Percentiles rank a stretch among this genome's conserved stretches.
Conservation (phyloP, 352 stramenopile genomes). For the Peronospora farinosa region DNA sequence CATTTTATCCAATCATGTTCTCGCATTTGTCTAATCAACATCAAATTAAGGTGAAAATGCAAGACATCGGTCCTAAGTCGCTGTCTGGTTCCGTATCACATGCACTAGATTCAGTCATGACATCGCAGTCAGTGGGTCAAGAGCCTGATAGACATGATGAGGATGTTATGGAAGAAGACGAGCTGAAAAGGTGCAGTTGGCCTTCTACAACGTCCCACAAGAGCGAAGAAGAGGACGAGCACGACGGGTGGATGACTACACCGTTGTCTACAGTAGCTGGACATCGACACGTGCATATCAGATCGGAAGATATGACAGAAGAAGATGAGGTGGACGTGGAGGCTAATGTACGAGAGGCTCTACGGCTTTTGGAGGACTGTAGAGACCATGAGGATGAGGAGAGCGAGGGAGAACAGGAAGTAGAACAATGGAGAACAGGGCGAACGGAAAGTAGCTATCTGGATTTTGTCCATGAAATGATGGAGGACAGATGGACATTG, state of each 20-base stretch:
- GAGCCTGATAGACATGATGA: slow-evolving; percentile 1
- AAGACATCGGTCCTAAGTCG: background rate
- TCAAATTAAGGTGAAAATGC: background rate
- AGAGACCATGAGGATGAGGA: slow-evolving; percentile 23
- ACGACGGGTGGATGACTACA: slow-evolving; percentile 34
- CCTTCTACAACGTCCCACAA: slow-evolving; percentile 13
- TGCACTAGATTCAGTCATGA: slow-evolving; percentile 3
- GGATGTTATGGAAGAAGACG: background rate
- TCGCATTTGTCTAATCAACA: background rate
- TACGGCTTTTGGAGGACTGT: slow-evolving; percentile 43
- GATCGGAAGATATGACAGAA: slow-evolving; percentile 13
- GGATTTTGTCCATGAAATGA: slow-evolving; percentile 48
- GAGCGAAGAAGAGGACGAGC: slow-evolving; percentile 24
- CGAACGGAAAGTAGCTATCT: slow-evolving; percentile 23
- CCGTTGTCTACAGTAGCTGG: slow-evolving; percentile 13
- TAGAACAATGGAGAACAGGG: slow-evolving; percentile 8
- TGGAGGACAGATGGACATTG: slow-evolving; percentile 32
- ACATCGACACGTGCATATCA: background rate
- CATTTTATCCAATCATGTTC: background rate
- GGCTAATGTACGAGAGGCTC: slow-evolving; percentile 39
- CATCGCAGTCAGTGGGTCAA: background rate
- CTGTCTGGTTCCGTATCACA: slow-evolving; percentile 15
- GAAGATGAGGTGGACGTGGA: slow-evolving; percentile 43
- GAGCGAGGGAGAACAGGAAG: background rate
- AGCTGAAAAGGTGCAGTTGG: slow-evolving; percentile 12